These are phyloP conservation scores for Calonectria honghensis DNA, from an alignment of 2,329 filamentous ascomycete genomes.

Conservation along the genomic window DNA sequence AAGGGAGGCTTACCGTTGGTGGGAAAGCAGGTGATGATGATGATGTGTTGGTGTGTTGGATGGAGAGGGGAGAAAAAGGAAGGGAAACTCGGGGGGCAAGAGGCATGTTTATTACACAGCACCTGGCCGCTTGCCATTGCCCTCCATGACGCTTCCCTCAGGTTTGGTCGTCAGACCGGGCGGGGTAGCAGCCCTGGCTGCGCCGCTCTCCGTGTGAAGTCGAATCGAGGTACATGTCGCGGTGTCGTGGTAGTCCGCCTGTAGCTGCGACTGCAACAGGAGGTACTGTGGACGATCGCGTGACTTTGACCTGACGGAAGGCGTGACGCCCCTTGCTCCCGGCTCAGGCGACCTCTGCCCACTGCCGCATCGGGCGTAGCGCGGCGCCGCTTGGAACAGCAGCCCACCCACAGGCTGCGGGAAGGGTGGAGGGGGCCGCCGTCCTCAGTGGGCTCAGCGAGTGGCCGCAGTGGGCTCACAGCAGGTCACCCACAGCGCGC, in stretches of 20 bases:
- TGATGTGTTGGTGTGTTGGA: constrained; percentile 53
- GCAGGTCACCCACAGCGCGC: constrained; percentile 43
- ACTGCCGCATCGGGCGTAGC: constrained; percentile 53
- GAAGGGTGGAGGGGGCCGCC: constrained; percentile 6
- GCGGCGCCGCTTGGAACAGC: constrained; percentile 35
- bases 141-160: constrained; percentile 46
- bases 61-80: constrained; percentile 52
- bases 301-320: constrained; percentile 58
- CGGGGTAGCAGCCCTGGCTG: constrained; percentile 62
- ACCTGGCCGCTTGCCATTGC: constrained; percentile 44
- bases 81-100: constrained; percentile 54
- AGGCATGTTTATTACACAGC: constrained; percentile 59
- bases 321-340: constrained; percentile 54
- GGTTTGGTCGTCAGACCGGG: constrained; percentile 65
- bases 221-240: constrained; percentile 35
- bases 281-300: constrained; percentile 53
- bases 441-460: constrained; percentile 12
- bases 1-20: constrained; percentile 45
- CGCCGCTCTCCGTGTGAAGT: constrained; percentile 46
- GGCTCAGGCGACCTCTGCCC: constrained; percentile 54
- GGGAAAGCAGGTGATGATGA: constrained; percentile 50
- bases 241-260: constrained; percentile 16
- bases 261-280: constrained; percentile 36
- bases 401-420: constrained; percentile 34
- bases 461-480: constrained; percentile 27